Evolutionary conservation across 2,329 filamentous ascomycete species (phyloP).

Genomic region (Penicillium sp.): DNA sequence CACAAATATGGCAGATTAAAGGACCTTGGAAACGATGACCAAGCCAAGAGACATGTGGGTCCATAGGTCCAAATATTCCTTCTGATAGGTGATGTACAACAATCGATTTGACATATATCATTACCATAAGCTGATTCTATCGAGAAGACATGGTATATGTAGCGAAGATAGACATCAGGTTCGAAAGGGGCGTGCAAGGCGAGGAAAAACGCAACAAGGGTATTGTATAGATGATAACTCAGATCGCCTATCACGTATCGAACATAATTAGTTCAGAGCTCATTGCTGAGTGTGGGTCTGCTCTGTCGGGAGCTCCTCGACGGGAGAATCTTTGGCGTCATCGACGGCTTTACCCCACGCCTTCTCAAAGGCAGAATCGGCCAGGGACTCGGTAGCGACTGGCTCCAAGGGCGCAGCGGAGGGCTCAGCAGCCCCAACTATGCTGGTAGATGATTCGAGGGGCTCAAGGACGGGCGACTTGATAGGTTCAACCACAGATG

Average conservation of each 20-base stretch:
- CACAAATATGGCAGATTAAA: too few species aligned
- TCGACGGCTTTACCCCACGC: constrained; percentile 42
- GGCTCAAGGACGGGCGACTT: neutral
- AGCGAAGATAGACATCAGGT: neutral
- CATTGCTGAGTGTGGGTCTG: constrained; percentile 3
- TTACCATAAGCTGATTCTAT: constrained; percentile 3
- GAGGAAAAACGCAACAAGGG: constrained; percentile 5
- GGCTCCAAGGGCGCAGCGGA: neutral
- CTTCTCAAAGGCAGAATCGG: constrained; percentile 35
- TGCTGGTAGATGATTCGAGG: neutral
- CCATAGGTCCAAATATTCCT: too few species aligned
- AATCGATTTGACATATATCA: constrained; percentile 3
- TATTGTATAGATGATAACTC: constrained; percentile 12
- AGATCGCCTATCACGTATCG: neutral
- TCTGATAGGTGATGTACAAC: neutral
- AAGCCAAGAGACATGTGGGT: neutral
- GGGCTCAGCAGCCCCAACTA: neutral
- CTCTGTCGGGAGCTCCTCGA: constrained; percentile 6
- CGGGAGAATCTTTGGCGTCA: constrained; percentile 16
- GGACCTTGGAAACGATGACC: too few species aligned
- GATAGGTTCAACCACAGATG: neutral
- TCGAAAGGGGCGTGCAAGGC: constrained; percentile 4
- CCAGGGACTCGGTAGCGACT: constrained; percentile 3
- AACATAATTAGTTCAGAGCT: neutral
- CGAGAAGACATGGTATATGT: neutral